Conservation (phyloP, 305 asterid genomes). For the Fraxinus baroniana region DNA sequence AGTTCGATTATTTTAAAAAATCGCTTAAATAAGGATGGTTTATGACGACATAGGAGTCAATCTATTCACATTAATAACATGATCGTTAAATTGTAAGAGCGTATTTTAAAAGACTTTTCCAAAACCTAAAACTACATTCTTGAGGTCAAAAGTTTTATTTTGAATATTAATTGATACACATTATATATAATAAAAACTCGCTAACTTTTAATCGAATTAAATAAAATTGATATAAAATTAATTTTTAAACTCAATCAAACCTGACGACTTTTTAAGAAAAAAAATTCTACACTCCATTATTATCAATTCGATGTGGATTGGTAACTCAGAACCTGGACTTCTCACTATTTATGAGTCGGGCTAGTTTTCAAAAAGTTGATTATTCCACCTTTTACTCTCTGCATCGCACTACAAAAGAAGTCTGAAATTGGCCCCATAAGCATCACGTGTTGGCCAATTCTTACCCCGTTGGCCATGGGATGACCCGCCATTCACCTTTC, state of each 20-base stretch:
- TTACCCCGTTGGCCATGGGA: conserved; percentile 8
- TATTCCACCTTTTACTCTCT: neutral
- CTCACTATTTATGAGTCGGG: neutral
- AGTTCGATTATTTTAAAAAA: neutral
- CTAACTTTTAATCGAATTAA: neutral
- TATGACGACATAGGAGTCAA: neutral
- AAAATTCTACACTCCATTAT: neutral
- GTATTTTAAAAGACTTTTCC: neutral
- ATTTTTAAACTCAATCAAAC: neutral
- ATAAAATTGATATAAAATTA: no score
- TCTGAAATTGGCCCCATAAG: conserved; percentile 11
- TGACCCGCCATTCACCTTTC: conserved; percentile 29
- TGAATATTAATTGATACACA: no score
- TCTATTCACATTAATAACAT: neutral
- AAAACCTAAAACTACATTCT: neutral
- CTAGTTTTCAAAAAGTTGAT: neutral
- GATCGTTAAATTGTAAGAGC: neutral
- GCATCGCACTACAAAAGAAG: neutral
- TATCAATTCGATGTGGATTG: neutral
- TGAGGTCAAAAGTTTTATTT: neutral
- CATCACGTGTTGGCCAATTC: conserved; percentile 34
- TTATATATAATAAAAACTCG: neutral
- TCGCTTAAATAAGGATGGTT: neutral
- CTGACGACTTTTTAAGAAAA: neutral
- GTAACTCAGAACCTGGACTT: neutral